phyloP scores from a whole-genome alignment of 139 green algal genomes.

The Closterium sp. region DNA sequence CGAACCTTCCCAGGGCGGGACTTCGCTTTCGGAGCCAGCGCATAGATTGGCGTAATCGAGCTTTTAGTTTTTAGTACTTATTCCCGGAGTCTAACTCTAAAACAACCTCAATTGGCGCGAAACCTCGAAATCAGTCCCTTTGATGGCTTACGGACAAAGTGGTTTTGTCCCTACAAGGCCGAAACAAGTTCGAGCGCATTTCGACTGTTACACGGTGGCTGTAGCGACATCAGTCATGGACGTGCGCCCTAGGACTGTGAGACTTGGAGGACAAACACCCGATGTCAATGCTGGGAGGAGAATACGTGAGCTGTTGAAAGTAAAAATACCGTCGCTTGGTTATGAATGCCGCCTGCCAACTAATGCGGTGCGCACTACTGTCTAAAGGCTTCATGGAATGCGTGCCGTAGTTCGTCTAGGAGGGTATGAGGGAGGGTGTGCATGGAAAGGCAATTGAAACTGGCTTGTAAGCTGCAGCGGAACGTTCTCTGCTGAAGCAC shows the following conservation, averaged over 20 bases:
- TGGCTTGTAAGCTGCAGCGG: not conserved
- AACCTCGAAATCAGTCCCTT: not conserved
- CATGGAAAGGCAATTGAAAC: not conserved
- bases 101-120: not conserved
- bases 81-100: not conserved
- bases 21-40: not conserved
- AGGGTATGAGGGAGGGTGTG: not conserved
- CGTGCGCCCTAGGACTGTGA: too few relatives aligned
- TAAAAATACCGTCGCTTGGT: not conserved
- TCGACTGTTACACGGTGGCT: not conserved
- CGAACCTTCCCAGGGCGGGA: not conserved
- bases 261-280: not conserved
- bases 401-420: too few relatives aligned
- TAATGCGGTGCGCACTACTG: not conserved
- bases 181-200: not conserved
- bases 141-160: not conserved
- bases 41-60: not conserved
- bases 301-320: not conserved
- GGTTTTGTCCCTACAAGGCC: not conserved
- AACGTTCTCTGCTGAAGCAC: not conserved
- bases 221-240: not conserved
- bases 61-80: not conserved
- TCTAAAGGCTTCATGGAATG: too few relatives aligned
- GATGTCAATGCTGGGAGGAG: not conserved
- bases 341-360: not conserved